Percentiles rank a stretch among this genome's conserved stretches.
These are phyloP conservation scores for Saccharomycopsis oosterbeekiorum DNA, from an alignment of 805 yeast species.

Conservation along the genomic window DNA sequence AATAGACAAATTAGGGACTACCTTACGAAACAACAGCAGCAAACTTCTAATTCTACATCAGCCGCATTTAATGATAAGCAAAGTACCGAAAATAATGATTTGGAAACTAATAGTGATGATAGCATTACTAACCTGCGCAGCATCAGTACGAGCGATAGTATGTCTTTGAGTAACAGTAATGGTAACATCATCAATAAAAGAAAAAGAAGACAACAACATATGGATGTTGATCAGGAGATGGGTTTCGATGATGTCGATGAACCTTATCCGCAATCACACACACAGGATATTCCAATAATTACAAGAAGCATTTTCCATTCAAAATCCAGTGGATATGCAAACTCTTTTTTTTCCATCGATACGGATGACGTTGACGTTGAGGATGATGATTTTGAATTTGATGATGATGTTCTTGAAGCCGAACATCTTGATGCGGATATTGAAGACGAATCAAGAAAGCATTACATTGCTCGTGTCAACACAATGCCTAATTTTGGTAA, in stretches of 20 bases:
- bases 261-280: background rate
- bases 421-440: background rate
- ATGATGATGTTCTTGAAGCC: background rate
- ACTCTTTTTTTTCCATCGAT: background rate
- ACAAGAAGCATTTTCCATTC: background rate
- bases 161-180: background rate
- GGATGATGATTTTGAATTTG: background rate
- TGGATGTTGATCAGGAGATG: background rate
- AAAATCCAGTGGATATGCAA: background rate
- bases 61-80: background rate
- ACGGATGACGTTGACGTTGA: background rate
- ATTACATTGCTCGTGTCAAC: background rate
- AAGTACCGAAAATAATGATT: background rate
- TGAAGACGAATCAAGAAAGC: background rate
- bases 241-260: background rate
- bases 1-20: background rate
- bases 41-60: background rate
- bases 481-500: background rate
- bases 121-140: background rate
- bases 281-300: background rate
- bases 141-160: background rate
- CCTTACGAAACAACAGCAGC: background rate
- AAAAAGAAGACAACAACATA: background rate
- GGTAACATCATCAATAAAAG: background rate
- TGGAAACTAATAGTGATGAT: background rate